Base-by-base conservation (phyloP, 2,329 filamentous ascomycete species). In the Fusarium secorum region DNA sequence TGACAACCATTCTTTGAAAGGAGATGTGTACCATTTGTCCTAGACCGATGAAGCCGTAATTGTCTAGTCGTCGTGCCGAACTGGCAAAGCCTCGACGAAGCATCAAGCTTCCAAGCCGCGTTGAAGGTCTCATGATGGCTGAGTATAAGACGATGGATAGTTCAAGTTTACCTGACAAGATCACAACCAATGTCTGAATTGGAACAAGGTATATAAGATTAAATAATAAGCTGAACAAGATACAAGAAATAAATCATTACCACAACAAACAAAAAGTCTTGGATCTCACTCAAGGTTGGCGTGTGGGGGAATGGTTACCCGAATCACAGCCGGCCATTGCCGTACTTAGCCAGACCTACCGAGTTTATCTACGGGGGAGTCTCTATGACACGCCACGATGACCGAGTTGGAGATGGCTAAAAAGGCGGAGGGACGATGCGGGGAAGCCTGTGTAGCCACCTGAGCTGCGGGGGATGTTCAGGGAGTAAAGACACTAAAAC, bases 11-110 rank as follows among this genome's bases (percentile, higher is more conserved):
- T 51, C 18, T 13, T 22, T 41, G 17, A 6, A 7, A 9, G 7
- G 8, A 5, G 5, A 28, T 13, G 13, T 83, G 33, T 80, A 89
- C 87, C 88, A 90, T 90, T 69, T 89, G 87, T 10, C 88, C 88
- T 18, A 90, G 79, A 18, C 88, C 88, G 60, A 90, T 84, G 74
- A 90, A 89, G 74, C 84, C 87, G 79, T 89, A 89, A 46, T 79
- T 85, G 46, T 88, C 85, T 58, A 85, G 75, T 63, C 85, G 80
- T 32, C 80, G 76, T 15, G 84, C 60, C 53, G 87, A 84, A 14
- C 81, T 82, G 24, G 86, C 84, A 75, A 89, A 89, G n/a, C 79
- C 79, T 57, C 87, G 83, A 64, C 80, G 80, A 69, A 83, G 83
- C 63, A 77, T 75, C 41, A 79, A 68, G 61, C 76, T 72, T 38